phyloP scores from a whole-genome alignment of 768 basidiomycete species.

The Leccinum pellstonianum region DNA sequence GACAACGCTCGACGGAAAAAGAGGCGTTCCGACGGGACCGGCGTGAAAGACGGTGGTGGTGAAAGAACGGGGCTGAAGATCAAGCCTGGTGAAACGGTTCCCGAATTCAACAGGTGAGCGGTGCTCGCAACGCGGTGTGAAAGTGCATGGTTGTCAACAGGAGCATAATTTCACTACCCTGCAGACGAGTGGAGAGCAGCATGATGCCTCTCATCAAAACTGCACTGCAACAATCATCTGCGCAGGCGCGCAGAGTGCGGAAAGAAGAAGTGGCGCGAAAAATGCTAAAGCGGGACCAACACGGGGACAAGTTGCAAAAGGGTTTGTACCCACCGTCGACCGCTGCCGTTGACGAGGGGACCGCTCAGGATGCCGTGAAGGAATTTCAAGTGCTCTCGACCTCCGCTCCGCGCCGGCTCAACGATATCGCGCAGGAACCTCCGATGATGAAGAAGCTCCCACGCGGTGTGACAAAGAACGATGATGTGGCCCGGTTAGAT shows the following conservation, averaged over 20 bases:
- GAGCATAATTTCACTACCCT: conserved; percentile 3
- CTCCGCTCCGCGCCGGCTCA: conserved; percentile 62
- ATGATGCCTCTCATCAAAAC: conserved; percentile 64
- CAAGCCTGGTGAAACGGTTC: conserved; percentile 65
- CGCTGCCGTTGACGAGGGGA: conserved; percentile 18
- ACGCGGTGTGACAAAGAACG: conserved; percentile 39
- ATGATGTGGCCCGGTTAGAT: conserved; percentile 33
- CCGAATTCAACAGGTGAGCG: conserved; percentile 72
- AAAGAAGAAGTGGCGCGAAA: conserved; percentile 27
- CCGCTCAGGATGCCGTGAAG: conserved; percentile 26
- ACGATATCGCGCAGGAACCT: conserved; percentile 69
- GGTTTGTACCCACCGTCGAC: conserved; percentile 14
- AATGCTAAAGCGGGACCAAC: conserved; percentile 19
- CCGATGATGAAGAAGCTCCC: conserved; percentile 59
- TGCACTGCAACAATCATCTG: conserved; percentile 58
- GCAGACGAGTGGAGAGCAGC: conserved; percentile 70
- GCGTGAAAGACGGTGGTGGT: conserved; percentile 12
- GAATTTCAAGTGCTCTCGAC: conserved; percentile 54
- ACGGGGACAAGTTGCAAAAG: conserved; percentile 10
- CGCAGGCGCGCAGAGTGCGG: conserved; percentile 46
- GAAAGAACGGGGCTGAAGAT: conserved; percentile 42
- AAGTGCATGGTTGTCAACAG: conserved; percentile 8
- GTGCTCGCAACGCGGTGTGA: conserved; percentile 11
- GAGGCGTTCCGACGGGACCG: conserved; percentile 23
- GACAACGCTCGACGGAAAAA: conserved; percentile 30